phyloP scores from a whole-genome alignment of 352 stramenopile species.

The Phytophthora sp. region DNA sequence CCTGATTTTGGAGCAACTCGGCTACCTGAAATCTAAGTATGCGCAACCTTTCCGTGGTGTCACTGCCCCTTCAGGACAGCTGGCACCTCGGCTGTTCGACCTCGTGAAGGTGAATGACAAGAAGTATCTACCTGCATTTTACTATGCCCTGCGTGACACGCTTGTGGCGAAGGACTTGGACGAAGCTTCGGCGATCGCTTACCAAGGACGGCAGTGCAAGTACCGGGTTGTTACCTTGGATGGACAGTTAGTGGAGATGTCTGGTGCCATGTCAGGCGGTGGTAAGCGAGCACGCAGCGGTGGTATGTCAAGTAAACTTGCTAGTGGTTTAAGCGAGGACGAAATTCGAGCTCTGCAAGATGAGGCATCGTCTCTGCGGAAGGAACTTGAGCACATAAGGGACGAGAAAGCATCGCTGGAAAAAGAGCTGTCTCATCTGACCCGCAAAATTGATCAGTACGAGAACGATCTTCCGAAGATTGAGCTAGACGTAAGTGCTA shows the following conservation, averaged over 20 bases:
- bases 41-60: constrained; percentile 68
- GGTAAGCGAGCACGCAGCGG: constrained; percentile 93
- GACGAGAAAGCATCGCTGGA: constrained; percentile 75
- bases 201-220: constrained; percentile 92
- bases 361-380: constrained; percentile 52
- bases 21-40: constrained; percentile 75
- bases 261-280: constrained; percentile 99
- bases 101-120: constrained; percentile 88
- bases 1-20: constrained; percentile 98
- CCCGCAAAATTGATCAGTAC: constrained; percentile 88
- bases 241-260: constrained; percentile 98
- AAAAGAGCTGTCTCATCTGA: constrained; percentile 85
- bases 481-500: constrained; percentile 78
- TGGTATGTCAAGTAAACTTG: constrained; percentile 91
- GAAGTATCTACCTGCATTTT: constrained; percentile 94
- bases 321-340: constrained; percentile 52
- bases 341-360: constrained; percentile 74
- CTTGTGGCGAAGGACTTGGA: constrained; percentile 97
- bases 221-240: constrained; percentile 98
- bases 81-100: constrained; percentile 85
- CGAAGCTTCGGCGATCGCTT: constrained; percentile 88
- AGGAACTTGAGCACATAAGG: constrained; percentile 63
- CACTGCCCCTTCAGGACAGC: constrained; percentile 49
- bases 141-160: constrained; percentile 97
- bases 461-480: constrained; percentile 93